Conservation (phyloP, 2,329 filamentous ascomycete species). For the Mycosphaerella sp. region DNA sequence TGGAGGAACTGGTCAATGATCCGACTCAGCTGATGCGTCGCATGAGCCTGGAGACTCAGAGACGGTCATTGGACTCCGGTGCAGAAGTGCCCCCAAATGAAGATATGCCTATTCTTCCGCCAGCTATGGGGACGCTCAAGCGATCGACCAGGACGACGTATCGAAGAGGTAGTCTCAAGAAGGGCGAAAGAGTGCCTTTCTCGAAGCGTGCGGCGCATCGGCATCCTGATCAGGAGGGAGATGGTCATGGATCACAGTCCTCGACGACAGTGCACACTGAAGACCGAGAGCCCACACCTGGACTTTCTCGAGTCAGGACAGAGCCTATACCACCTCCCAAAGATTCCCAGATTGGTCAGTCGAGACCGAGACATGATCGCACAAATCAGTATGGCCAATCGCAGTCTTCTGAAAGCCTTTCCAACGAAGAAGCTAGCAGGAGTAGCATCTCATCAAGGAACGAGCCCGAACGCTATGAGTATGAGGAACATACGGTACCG, state of each 20-base stretch:
- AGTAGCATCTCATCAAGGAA: conserved; percentile 5
- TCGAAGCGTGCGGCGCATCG: conserved; percentile 63
- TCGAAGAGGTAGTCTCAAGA: conserved; percentile 76
- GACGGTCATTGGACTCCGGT: conserved; percentile 30
- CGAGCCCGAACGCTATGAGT: conserved; percentile 14
- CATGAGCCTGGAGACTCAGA: conserved; percentile 51
- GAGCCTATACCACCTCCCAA: conserved; percentile 54
- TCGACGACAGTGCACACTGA: conserved; percentile 37
- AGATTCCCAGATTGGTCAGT: conserved; percentile 48
- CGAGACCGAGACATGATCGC: conserved; percentile 50
- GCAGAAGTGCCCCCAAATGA: conserved; percentile 44
- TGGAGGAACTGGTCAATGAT: conserved; percentile 79
- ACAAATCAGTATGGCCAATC: conserved; percentile 36
- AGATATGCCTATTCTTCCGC: conserved; percentile 80
- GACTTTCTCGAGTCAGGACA: conserved; percentile 59
- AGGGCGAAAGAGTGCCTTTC: conserved; percentile 66
- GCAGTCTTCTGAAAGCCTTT: conserved; percentile 29
- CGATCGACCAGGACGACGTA: conserved; percentile 91
- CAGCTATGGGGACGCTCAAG: conserved; percentile 65
- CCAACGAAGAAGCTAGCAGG: conserved; percentile 7
- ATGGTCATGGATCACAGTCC: conserved; percentile 46
- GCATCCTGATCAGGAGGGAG: conserved; percentile 56
- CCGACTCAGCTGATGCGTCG: conserved; percentile 65
- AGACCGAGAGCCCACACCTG: conserved; percentile 39
- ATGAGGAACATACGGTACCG: conserved; percentile 29